These are phyloP conservation scores for Galeopsis tetrahit DNA, from an alignment of 257 asterid species.

Conservation along the genomic window DNA sequence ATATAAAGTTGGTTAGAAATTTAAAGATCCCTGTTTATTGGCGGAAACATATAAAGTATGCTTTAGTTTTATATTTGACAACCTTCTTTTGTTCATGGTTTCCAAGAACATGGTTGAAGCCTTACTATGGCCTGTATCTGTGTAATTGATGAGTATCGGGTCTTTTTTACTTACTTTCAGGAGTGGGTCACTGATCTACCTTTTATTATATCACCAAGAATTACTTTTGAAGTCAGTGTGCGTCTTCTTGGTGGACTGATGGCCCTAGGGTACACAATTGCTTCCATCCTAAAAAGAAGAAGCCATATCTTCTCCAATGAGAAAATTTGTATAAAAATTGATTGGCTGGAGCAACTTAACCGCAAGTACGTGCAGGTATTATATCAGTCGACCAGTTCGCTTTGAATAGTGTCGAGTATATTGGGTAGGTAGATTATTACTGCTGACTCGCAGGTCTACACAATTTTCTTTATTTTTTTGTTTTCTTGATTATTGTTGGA, in stretches of 20 bases:
- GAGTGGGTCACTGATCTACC: slow-evolving; percentile 99
- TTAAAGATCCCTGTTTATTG: background rate
- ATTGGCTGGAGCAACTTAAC: slow-evolving; percentile 98
- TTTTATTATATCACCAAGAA: slow-evolving; percentile 95
- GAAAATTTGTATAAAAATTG: slow-evolving; percentile 80
- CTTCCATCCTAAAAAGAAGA: slow-evolving; percentile 94
- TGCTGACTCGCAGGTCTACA: background rate
- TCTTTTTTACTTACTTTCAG: slow-evolving; percentile 50
- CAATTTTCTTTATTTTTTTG: background rate
- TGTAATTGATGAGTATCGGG: slow-evolving; percentile 24
- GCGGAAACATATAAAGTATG: background rate
- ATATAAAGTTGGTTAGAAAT: background rate
- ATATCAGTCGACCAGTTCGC: slow-evolving; percentile 6
- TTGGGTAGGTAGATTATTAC: slow-evolving; percentile 13
- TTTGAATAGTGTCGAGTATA: slow-evolving; percentile 7
- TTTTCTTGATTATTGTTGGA: slow-evolving; percentile 6
- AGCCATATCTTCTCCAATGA: slow-evolving; percentile 84
- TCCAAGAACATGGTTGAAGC: slow-evolving; percentile 25
- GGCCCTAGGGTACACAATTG: slow-evolving; percentile 97
- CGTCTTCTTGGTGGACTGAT: slow-evolving; percentile 99
- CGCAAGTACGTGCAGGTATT: slow-evolving; percentile 91
- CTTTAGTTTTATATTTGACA: slow-evolving; percentile 2
- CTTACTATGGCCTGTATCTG: slow-evolving; percentile 11
- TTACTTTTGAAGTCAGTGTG: slow-evolving; percentile 96
- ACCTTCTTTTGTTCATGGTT: background rate